A percentile compares a stretch with the other conserved stretches of the same genome.
Conservation (phyloP, 169 alveolate species). For the Theileria luwenshuni region DNA sequence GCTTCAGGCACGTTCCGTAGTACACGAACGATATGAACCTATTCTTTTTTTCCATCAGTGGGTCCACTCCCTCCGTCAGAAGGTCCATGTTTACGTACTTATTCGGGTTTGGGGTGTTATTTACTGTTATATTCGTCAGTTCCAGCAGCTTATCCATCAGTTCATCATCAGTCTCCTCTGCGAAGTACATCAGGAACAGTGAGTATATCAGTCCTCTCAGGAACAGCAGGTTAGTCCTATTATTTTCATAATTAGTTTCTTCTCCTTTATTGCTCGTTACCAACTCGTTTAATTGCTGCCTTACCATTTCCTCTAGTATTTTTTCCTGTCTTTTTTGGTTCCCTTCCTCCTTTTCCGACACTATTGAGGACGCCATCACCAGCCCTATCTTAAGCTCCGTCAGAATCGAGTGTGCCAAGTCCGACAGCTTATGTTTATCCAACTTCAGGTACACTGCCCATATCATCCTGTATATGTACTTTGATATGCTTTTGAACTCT, state of each 20-base stretch:
- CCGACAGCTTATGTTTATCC: slow-evolving; percentile 1
- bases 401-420: slow-evolving; percentile 26
- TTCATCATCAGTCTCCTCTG: not conserved
- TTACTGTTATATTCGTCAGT: not conserved
- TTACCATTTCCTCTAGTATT: slow-evolving; percentile 33
- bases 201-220: slow-evolving; percentile 6
- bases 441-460: slow-evolving; percentile 48
- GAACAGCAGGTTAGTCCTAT: not conserved
- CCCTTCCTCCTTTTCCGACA: slow-evolving; percentile 9
- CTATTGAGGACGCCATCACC: slow-evolving; percentile 35
- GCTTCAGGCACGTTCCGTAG: slow-evolving; percentile 14
- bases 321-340: slow-evolving; percentile 20
- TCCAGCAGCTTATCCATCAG: slow-evolving; percentile 4
- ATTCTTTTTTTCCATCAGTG: not conserved
- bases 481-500: not conserved
- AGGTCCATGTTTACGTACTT: slow-evolving; percentile 4
- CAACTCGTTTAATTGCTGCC: not conserved
- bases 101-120: slow-evolving; percentile 12
- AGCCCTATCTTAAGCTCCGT: slow-evolving; percentile 48
- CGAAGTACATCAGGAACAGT: not conserved
- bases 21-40: not conserved
- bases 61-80: slow-evolving; percentile 14
- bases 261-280: not conserved
- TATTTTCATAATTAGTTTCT: not conserved
- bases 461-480: slow-evolving; percentile 48